Evolutionary conservation across 345 rosid genomes (phyloP).

Genomic region (Microcos paniculata): DNA sequence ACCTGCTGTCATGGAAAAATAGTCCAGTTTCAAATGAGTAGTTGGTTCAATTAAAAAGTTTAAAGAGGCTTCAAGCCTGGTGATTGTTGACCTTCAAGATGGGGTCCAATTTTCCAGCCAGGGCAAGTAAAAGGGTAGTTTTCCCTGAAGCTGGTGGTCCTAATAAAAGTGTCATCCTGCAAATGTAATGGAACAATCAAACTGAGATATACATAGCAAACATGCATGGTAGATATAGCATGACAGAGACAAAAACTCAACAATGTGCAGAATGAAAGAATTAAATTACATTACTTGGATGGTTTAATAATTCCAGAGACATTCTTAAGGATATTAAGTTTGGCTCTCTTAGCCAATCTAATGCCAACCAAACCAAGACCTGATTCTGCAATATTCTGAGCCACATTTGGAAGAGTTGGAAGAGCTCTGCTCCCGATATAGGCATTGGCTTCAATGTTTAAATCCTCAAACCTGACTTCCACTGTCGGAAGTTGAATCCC

Average conservation of each 20-base stretch:
- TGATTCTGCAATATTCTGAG: constrained; percentile 66
- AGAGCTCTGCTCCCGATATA: constrained; percentile 73
- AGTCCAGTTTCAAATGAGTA: not conserved
- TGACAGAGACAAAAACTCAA: too few species aligned
- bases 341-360: constrained; percentile 51
- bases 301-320: constrained; percentile 76
- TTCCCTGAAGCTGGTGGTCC: constrained; percentile 95
- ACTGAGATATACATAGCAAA: too few species aligned
- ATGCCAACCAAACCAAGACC: constrained; percentile 53
- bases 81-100: constrained; percentile 35
- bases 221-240: too few species aligned
- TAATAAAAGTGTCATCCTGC: constrained; percentile 72
- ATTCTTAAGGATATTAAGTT: constrained; percentile 71
- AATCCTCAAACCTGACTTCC: constrained; percentile 64
- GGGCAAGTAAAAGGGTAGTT: constrained; percentile 70
- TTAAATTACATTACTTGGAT: constrained; percentile 48
- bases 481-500: constrained; percentile 75
- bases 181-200: not conserved
- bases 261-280: too few species aligned
- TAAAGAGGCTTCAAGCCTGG: not conserved
- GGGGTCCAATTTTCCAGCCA: constrained; percentile 80
- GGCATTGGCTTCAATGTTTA: constrained; percentile 66
- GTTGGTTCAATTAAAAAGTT: not conserved
- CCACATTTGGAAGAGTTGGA: constrained; percentile 68
- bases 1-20: constrained; percentile 40